Base-by-base conservation (phyloP, 179 eudicot genomes). In the Sideroxylon spinosum region DNA sequence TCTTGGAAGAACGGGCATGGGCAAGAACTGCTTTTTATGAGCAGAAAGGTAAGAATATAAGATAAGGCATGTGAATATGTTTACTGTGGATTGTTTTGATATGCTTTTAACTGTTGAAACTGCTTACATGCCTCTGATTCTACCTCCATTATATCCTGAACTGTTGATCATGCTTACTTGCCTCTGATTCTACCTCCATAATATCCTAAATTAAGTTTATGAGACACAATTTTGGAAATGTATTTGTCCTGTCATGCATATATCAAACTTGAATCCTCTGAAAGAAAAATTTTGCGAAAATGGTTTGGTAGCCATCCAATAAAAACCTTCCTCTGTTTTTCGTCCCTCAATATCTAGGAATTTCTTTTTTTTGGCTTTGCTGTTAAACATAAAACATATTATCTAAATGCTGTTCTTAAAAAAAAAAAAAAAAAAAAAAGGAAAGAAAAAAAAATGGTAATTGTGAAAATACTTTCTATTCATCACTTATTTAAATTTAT, bases 1-100 rank as follows among this genome's bases (percentile, higher is more conserved):
- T 89, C 95, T 17, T 91, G 95, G 95, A 89, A 89, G 84, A 89
- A 85, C 73, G 88, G 83, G 32, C 84, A 80, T 25, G 85, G 96
- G 63, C 91, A 87, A 83, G 93, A 91, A 78, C 49, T 88, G 77
- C 88, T 91, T 32, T 91, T 90, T 77, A 78, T 70, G 86, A 87
- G 90, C 85, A 86, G 78, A 81, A 91, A 88, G 90, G 96, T 91
- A 81, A 79, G 72, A 50, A 53, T 75, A 61, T 73, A 55, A 25
- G 14, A 9, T 49, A 11, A 59, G 12, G 23, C 60, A 20, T 71
- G 37, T 50, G 59, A 26, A 8, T n/a, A 48, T 46, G 57, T 28
- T 19, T 37, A 23, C 20, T 69, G 7, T 2, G 13, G 56, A 48
- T 55, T 69, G 73, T 9, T 12, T 69, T 9, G 6, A 46, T 69